These are phyloP conservation scores for Colletotrichum destructivum DNA, from an alignment of 2,329 filamentous ascomycete species.

Conservation along the genomic window DNA sequence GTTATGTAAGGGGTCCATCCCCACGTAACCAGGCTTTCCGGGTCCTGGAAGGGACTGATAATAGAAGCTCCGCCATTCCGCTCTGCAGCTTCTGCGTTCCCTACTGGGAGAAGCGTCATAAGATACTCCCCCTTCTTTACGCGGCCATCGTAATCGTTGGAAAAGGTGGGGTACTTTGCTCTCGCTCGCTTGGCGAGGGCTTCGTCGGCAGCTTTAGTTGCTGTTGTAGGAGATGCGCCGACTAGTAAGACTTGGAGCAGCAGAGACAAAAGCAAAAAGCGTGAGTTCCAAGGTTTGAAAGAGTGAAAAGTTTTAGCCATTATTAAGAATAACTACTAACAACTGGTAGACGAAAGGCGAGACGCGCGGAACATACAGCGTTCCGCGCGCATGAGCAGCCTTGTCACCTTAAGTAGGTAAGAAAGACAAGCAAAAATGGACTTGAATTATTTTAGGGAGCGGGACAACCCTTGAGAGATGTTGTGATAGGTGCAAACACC, in stretches of 20 bases:
- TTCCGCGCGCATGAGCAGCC: too few relatives aligned
- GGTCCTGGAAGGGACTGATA: constrained; percentile 8
- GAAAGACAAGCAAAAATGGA: too few relatives aligned
- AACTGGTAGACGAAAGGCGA: too few relatives aligned
- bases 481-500: too few relatives aligned
- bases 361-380: too few relatives aligned
- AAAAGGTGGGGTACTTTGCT: neutral
- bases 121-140: constrained; percentile 9
- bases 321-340: too few relatives aligned
- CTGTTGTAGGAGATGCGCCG: neutral
- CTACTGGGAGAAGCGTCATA: constrained; percentile 1
- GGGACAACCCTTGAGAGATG: too few relatives aligned
- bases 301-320: too few relatives aligned
- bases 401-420: too few relatives aligned
- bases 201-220: neutral
- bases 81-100: neutral
- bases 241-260: neutral
- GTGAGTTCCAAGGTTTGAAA: too few relatives aligned
- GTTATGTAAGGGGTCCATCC: neutral
- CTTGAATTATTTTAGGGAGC: too few relatives aligned
- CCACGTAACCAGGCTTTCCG: neutral
- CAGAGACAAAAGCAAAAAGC: neutral
- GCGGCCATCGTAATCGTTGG: neutral
- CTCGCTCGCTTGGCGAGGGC: neutral
- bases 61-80: constrained; percentile 2